Evolutionary conservation across 2,329 filamentous ascomycete species (phyloP).

Genomic region (Dactylella cylindrospora): DNA sequence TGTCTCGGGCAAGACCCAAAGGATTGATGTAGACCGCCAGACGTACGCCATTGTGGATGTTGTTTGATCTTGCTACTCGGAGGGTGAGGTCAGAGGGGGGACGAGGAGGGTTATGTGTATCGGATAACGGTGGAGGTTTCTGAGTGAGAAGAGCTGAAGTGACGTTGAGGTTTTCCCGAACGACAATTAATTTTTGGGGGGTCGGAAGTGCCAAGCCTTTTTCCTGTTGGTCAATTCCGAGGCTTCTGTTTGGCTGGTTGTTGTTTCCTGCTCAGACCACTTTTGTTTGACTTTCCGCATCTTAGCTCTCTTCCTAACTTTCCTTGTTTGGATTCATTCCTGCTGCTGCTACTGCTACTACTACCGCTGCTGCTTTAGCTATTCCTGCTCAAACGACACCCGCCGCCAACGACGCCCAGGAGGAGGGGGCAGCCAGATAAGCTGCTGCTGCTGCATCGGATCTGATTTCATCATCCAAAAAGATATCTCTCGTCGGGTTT

Average conservation of each 20-base stretch:
- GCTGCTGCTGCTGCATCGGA: too few species aligned
- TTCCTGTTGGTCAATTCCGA: slow-evolving; percentile 5
- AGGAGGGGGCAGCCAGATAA: too few species aligned
- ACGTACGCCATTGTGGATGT: slow-evolving; percentile 40
- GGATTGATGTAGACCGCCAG: not conserved
- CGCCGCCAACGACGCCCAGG: too few species aligned
- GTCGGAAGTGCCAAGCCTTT: slow-evolving; percentile 43
- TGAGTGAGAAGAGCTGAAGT: slow-evolving; percentile 3
- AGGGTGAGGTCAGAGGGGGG: not conserved
- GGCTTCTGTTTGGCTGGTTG: too few species aligned
- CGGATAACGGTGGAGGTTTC: slow-evolving; percentile 7
- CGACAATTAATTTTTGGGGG: slow-evolving; percentile 35
- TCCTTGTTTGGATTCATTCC: too few species aligned
- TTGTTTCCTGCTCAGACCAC: slow-evolving; percentile 44
- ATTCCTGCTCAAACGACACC: not conserved
- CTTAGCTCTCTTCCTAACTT: slow-evolving; percentile 10
- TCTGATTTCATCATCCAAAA: slow-evolving; percentile 8
- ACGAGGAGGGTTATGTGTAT: not conserved
- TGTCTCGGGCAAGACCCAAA: not conserved
- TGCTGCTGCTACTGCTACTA: too few species aligned
- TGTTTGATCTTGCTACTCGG: slow-evolving; percentile 16
- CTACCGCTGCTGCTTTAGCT: too few species aligned
- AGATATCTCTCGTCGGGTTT: not conserved
- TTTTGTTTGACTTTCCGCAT: slow-evolving; percentile 27
- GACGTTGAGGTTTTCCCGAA: too few species aligned